Evolutionary conservation across 2,329 filamentous ascomycete species (phyloP), one percentile per base, ranked within the genome.

Genomic region (Thelonectria discophora): DNA sequence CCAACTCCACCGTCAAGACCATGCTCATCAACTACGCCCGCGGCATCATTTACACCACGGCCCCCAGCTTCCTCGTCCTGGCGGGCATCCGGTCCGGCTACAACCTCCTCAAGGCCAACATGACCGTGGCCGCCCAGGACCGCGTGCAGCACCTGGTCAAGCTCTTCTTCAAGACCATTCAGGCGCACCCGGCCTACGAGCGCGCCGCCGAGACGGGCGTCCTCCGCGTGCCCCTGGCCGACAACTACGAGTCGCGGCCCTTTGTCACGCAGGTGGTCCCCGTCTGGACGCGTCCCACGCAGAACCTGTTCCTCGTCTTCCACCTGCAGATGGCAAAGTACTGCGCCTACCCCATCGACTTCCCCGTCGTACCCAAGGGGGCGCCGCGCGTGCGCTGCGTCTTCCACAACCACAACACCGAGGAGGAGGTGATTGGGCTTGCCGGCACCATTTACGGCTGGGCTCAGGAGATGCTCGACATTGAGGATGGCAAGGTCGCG

Each of bases 231-330:
- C 75, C 76, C 1, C 59, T 73, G 3, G 20, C 54, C 1, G 73
- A 76, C 2, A 71, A 68, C 17, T 74, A 65, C 58, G 68, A 74
- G 49, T n/a, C 45, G 3, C 62, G 63, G 5, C 45, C 64, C 1
- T 67, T 71, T 37, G 48, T 69, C 3, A 68, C 74, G 0, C 75
- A 78, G 32, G 70, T 78, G 7, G 61, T 75, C 0, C 66, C 74
- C 1, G 43, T 77, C 10, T 68, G 51, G 58, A 75, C 73, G 2
- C 65, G 67, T 13, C 67, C 56, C 12, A 32, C 48, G 3, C 57
- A 60, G 37, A 53, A 60, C 24, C 60, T 60, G 18, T 63, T 50
- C 46, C 52, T 63, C 10, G 50, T 53, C 32, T 60, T 63, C 52
- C 60, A 63, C 30, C 47, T 63, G 3, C 46, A 51, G 32, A 55